Base-by-base conservation (phyloP, 1,284 basidiomycete genomes). In the Puccinia triticina region DNA sequence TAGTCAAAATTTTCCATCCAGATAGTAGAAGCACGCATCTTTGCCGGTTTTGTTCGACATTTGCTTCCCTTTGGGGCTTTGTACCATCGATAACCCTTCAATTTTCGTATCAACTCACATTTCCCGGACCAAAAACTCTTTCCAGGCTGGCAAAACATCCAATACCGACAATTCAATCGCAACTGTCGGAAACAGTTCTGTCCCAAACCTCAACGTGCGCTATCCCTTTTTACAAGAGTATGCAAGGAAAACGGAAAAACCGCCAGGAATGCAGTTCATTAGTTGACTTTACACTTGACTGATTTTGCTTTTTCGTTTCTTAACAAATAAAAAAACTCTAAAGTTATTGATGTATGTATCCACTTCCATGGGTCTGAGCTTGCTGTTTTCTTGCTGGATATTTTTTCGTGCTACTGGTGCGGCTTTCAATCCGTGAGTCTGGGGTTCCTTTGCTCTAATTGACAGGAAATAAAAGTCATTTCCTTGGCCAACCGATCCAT, bases 321-420 rank as follows among this genome's bases (percentile, higher is more conserved):
- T 48, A 16, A 26, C 5, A n/a, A 48, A 50, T 48, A 48, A 43
- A 34, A n/a, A n/a, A 32, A 37, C 8, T 26, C 12, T 72, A 16
- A 34, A 84, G 75, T 46, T 82, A 32, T 64, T 89, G 61, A 88
- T 91, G 84, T 92, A 92, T 87, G 90, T 91, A 59, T 89, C 91
- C 0, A 88, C 89, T 0, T 89, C 88, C 64, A 91, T 92, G 88
- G 92, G 92, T 1, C 86, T 93, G 75, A 90, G 90, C 77, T 89
- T 93, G 50, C 89, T 93, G 61, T 90, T 92, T 43, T 90, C 90
- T 3, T 91, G 91, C 11, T 93, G 92, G 91, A 87, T 93, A 50
- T 93, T 93, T 87, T 93, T 90, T 86, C 89, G 93, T 43, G 89
- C 92, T 71, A 92, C 92, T 0, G 92, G 92, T 8, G 91, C 90